Evolutionary conservation across 2,329 filamentous ascomycete species (phyloP), one percentile per base, ranked within the genome.

Genomic region (Trichophyton verrucosum): DNA sequence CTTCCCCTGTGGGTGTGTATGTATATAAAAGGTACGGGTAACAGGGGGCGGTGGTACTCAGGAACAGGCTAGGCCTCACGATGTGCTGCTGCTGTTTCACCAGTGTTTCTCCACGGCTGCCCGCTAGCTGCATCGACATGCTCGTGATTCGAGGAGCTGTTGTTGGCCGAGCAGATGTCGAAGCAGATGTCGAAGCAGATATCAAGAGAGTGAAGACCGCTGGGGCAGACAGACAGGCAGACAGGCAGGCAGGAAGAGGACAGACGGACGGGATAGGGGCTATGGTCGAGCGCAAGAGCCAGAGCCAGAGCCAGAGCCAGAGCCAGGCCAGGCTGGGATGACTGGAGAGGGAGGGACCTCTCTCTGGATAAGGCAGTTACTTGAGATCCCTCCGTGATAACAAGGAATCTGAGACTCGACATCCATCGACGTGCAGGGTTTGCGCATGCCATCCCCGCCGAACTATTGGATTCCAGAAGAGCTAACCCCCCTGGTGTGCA

Each of bases 381-480:
- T 33, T 36, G 1, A 55, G 27, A 36, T 36, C 27, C 27, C 51
- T 55, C 51, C 51, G 51, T 55, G 51, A 27, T 27, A 36, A 55
- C 51, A 55, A 55, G 51, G 51, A 55, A 55, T 55, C 51, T 55
- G 51, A 55, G 51, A 55, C 51, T 55, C 17, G 27, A 33, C 51
- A 36, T 55, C 51, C 51, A 36, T 53, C n/a, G 13, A 44, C 13
- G 27, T 33, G 51, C 51, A 55, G 51, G 51, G 51, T 55, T 36
- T 55, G 51, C 51, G 51, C 51, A 55, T 55, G 6, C 27, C 27
- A 36, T 55, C 51, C 51, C 51, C 51, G 51, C 51, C 51, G 51
- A 33, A 55, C 51, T 55, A 55, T 55, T 55, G 51, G 51, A 55
- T 55, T 55, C 51, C 51, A 55, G 51, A 55, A 55, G 24, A n/a